These are phyloP conservation scores for Tricholoma hemisulphureum DNA, from an alignment of 768 basidiomycete genomes.

Conservation along the genomic window DNA sequence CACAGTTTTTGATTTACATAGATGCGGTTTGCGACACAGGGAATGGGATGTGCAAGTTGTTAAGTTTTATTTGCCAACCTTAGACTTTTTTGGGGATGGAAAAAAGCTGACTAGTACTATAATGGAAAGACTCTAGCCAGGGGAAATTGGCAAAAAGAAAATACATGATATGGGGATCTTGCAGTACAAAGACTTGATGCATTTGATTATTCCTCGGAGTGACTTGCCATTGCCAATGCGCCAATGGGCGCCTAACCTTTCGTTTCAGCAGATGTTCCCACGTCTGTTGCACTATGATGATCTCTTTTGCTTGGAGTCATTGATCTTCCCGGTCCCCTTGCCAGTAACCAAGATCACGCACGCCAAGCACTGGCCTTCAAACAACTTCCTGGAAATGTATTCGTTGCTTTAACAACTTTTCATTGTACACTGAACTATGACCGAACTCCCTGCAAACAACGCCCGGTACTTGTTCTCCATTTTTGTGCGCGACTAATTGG, in stretches of 20 bases:
- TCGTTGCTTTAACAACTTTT: constrained; percentile 22
- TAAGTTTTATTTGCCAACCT: no score
- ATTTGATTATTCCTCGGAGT: no score
- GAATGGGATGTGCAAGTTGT: no score
- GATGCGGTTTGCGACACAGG: no score
- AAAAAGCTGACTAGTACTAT: no score
- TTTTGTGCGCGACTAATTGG: not conserved
- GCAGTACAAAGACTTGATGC: no score
- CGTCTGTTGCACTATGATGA: constrained; percentile 13
- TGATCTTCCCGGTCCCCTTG: constrained; percentile 13
- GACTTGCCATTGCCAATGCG: no score
- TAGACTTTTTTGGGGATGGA: no score
- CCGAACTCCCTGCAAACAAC: constrained; percentile 43
- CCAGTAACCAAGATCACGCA: constrained; percentile 1
- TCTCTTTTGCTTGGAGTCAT: constrained; percentile 9
- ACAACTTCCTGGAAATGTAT: constrained; percentile 33
- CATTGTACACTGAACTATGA: constrained; percentile 31
- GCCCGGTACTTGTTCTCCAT: constrained; percentile 38
- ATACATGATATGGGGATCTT: no score
- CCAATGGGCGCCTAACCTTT: not conserved
- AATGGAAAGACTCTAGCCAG: no score
- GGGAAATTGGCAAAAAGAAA: no score
- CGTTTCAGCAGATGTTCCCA: constrained; percentile 18
- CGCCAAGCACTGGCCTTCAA: constrained; percentile 6
- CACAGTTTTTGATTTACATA: no score